A percentile compares a stretch with the other conserved stretches of the same genome.
These are phyloP conservation scores for Lycium ferocissimum DNA, from an alignment of 257 asterid species.

Conservation along the genomic window DNA sequence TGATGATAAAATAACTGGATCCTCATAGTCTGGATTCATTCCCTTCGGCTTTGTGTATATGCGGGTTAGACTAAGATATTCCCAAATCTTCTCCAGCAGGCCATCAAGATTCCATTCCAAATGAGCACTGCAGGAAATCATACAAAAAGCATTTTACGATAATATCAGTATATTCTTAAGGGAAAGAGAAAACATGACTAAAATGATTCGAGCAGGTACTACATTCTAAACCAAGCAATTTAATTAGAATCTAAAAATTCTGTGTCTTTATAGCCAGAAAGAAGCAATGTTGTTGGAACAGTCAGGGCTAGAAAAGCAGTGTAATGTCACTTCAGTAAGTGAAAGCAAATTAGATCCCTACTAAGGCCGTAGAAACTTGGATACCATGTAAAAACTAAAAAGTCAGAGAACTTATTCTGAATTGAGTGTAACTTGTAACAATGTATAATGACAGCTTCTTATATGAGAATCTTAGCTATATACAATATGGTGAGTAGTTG, in stretches of 20 bases:
- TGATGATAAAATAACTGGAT: slow-evolving; percentile 95
- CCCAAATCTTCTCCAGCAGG: slow-evolving; percentile 93
- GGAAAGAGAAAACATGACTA: background rate
- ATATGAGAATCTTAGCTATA: no score
- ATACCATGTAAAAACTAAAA: background rate
- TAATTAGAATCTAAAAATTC: background rate
- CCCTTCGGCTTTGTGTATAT: slow-evolving; percentile 99
- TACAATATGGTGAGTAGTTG: background rate
- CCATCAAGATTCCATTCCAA: slow-evolving; percentile 99
- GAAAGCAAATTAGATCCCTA: slow-evolving; percentile 8
- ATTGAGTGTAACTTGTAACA: background rate
- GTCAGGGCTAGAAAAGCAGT: background rate
- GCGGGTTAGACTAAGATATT: slow-evolving; percentile 90
- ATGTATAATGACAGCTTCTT: background rate
- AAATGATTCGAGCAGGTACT: slow-evolving; percentile 8
- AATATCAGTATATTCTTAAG: background rate
- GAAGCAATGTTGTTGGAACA: background rate
- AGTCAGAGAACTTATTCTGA: background rate
- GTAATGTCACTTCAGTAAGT: background rate
- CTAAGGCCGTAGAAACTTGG: background rate
- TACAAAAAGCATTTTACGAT: background rate
- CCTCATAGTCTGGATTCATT: slow-evolving; percentile 98
- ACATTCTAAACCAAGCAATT: background rate
- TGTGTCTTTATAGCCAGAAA: background rate
- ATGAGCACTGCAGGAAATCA: slow-evolving; percentile 74